A percentile compares a stretch with the other conserved stretches of the same genome.
phyloP scores from a whole-genome alignment of 2,329 filamentous ascomycete species.

The Pseudogymnoascus verrucosus region DNA sequence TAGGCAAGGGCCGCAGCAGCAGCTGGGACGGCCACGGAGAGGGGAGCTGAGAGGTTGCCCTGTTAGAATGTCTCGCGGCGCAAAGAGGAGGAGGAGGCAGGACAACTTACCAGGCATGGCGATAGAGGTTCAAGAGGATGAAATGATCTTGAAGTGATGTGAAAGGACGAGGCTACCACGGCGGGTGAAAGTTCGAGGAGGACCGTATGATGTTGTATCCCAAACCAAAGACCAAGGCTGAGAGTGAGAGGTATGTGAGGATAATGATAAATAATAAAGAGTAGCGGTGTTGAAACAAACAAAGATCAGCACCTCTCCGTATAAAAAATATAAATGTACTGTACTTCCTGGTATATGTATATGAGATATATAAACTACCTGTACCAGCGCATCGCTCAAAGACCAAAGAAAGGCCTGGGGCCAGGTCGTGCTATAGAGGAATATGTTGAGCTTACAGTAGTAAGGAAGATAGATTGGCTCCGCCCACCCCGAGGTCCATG shows the following conservation, averaged over 20 bases:
- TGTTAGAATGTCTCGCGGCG: not conserved
- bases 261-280: not conserved
- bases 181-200: not conserved
- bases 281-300: not conserved
- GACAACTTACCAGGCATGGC: not conserved
- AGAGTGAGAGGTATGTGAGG: not conserved
- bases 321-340: not conserved
- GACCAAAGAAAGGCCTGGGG: not conserved
- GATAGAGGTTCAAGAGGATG: not conserved
- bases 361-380: not conserved
- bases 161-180: not conserved
- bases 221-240: not conserved
- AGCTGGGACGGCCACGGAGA: constrained; percentile 50
- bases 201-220: not conserved
- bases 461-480: not conserved
- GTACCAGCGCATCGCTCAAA: not conserved
- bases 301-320: not conserved
- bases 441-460: not conserved
- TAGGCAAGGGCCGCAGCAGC: constrained; percentile 65
- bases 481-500: not conserved
- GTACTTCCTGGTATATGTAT: not conserved
- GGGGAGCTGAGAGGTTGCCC: constrained; percentile 35
- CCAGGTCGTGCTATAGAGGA: not conserved
- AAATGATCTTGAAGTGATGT: not conserved
- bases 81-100: not conserved